Evolutionary conservation across 805 yeast species (phyloP), one percentile per base, ranked within the genome.

Genomic region (Nematodospora valgi): DNA sequence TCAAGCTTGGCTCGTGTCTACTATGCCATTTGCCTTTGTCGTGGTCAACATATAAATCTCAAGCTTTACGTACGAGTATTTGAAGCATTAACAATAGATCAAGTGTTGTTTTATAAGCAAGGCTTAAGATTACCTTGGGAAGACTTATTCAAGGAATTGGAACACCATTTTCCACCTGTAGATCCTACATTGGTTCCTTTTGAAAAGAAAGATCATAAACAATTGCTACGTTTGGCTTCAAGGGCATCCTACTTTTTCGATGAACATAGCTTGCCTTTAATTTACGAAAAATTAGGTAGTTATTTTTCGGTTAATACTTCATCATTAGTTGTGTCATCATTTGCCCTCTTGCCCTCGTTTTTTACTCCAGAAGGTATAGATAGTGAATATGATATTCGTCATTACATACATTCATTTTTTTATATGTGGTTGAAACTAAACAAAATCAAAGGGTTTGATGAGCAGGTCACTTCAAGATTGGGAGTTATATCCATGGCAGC

Each of bases 41-140:
- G 86, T 26, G 88, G 93, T 5, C 95, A 86, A 48, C 70, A 70
- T 21, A 51, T 81, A 15, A 75, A 80, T 35, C 56, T 82, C 32
- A 72, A 68, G 16, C 64, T 80, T 33, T 86, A 82, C 54, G 73
- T 78, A 6, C 74, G 74, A 27, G 70, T 81, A 46, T 80, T 87
- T 40, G 72, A 73, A 31, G 51, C 68, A 2, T 64, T 91, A 33
- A 74, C 82, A 9, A 68, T 70, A 35, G 74, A 77, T 44, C 58
- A 61, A 23, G 49, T 49, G 3, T 49, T 75, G 8, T 47, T 80
- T 33, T 48, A 51, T 20, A 56, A 53, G 12, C 45, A 50, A 21
- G 76, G 76, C 2, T 59, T 80, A 21, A 38, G 29, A 11, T 57
- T 81, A 13, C 78, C 76, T 23, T 78, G 83, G 81, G 43, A 52